These are phyloP conservation scores for Uronychia setigera DNA, from an alignment of 73 alveolate genomes.

Conservation along the genomic window DNA sequence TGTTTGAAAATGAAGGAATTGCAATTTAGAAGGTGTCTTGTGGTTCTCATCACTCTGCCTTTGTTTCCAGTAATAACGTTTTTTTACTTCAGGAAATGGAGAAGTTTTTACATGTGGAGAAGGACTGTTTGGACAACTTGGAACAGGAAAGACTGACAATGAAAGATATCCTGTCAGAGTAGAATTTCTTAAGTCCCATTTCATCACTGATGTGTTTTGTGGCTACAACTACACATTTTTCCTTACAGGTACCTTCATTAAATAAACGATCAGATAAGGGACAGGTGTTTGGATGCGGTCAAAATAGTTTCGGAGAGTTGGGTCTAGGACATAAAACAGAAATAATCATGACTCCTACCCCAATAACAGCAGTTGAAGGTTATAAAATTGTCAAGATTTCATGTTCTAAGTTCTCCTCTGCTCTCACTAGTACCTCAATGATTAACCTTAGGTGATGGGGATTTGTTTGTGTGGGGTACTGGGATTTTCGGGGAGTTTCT, in stretches of 20 bases:
- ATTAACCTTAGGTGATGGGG: conserved; percentile 43
- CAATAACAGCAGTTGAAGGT: neutral
- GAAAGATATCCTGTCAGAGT: conserved; percentile 4
- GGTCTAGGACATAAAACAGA: conserved; percentile 48
- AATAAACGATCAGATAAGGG: conserved; percentile 40
- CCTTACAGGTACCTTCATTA: conserved; percentile 5
- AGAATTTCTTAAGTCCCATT: neutral
- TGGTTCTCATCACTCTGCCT: conserved; percentile 63
- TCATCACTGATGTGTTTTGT: conserved; percentile 21
- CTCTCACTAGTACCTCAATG: conserved; percentile 45
- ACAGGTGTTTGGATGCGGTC: neutral
- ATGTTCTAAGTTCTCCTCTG: conserved; percentile 46
- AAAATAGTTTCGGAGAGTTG: neutral
- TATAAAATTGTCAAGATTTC: neutral
- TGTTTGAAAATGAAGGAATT: neutral
- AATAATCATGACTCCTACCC: conserved; percentile 10
- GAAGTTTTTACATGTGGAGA: conserved; percentile 68
- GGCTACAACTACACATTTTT: conserved; percentile 50
- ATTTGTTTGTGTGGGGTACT: conserved; percentile 51
- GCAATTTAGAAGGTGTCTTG: conserved; percentile 4
- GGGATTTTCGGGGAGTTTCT: conserved; percentile 51
- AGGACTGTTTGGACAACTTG: conserved; percentile 56
- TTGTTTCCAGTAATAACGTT: neutral
- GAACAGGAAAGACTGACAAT: conserved; percentile 29
- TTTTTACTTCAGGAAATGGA: conserved; percentile 32